Conservation (phyloP, 305 asterid species). For the Coffea humblotiana region DNA sequence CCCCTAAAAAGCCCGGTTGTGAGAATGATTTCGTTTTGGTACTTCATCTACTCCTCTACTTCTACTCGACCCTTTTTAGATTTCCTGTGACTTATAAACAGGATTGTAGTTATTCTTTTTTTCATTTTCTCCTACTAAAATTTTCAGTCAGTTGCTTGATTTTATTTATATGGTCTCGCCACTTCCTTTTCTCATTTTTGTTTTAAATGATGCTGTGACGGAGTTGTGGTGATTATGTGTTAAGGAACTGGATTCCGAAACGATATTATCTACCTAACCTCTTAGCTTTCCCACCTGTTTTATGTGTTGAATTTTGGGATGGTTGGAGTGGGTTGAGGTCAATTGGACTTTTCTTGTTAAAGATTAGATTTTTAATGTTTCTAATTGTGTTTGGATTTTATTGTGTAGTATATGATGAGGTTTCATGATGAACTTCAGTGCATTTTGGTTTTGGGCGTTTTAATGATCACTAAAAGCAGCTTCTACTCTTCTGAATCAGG, state of each 20-base stretch:
- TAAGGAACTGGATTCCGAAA: background rate
- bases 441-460: background rate
- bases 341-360: background rate
- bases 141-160: background rate
- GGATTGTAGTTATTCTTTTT: background rate
- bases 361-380: background rate
- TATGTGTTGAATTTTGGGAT: background rate
- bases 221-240: background rate
- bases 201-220: too few species aligned
- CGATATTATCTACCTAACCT: background rate
- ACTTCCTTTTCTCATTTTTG: background rate
- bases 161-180: background rate
- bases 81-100: slow-evolving; percentile 8
- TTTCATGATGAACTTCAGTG: background rate
- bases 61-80: slow-evolving; percentile 13
- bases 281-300: background rate
- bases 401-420: background rate
- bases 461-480: background rate
- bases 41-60: slow-evolving; percentile 12
- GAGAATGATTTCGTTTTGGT: slow-evolving; percentile 59
- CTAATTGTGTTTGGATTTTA: background rate
- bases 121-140: background rate
- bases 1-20: slow-evolving; percentile 63
- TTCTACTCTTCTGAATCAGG: background rate
- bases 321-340: background rate